Evolutionary conservation across 257 asterid genomes (phyloP).

Genomic region (Rhazya stricta): DNA sequence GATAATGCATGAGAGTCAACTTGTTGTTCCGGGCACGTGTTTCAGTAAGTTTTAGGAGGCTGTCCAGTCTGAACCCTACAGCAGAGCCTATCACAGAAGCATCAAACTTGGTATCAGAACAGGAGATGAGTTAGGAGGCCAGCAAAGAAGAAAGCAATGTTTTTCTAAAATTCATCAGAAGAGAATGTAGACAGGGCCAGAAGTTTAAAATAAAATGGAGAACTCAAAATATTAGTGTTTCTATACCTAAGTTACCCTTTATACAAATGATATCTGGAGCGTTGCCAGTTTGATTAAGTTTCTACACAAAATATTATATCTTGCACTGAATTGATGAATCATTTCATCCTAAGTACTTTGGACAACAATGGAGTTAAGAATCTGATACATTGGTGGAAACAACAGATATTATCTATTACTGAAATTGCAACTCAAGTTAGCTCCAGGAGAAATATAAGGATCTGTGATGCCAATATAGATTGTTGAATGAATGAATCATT

Average conservation of each 20-base stretch:
- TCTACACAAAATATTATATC: constrained; percentile 1
- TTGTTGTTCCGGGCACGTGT: constrained; percentile 92
- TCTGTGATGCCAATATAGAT: background rate
- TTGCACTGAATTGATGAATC: background rate
- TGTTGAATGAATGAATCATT: background rate
- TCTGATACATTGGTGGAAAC: no score
- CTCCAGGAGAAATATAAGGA: background rate
- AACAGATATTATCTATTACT: background rate
- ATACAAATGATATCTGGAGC: background rate
- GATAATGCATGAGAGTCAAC: constrained; percentile 97
- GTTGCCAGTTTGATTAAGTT: background rate
- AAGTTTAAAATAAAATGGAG: background rate
- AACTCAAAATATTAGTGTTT: background rate
- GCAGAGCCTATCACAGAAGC: constrained; percentile 66
- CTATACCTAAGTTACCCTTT: background rate
- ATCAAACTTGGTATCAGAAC: constrained; percentile 20
- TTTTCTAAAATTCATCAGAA: background rate
- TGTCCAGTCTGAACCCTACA: constrained; percentile 87
- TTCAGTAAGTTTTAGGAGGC: constrained; percentile 92
- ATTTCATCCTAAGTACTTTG: background rate
- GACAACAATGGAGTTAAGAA: background rate
- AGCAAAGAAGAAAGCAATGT: constrained; percentile 6
- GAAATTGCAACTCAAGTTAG: background rate
- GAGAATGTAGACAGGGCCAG: background rate
- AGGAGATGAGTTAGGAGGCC: background rate